These are phyloP conservation scores for Penicillium digitatum DNA, from an alignment of 2,329 filamentous ascomycete species.

Conservation along the genomic window DNA sequence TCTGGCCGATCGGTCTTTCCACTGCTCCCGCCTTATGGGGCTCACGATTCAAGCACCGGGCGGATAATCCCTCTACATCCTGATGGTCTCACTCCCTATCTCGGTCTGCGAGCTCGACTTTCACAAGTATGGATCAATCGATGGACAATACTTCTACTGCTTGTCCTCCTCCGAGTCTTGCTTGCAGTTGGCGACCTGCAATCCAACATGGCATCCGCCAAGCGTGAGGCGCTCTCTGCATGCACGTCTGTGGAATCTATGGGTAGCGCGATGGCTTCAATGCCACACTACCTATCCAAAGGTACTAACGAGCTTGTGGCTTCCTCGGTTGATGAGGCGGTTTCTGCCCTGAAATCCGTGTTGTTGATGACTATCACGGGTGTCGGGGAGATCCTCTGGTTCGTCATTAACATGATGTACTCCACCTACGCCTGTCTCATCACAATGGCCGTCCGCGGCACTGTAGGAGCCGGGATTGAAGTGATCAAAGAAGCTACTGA, in stretches of 20 bases:
- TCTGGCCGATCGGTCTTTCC: slow-evolving; percentile 36
- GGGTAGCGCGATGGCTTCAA: slow-evolving; percentile 92
- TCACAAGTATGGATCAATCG: slow-evolving; percentile 97
- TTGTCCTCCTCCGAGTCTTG: slow-evolving; percentile 77
- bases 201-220: slow-evolving; percentile 69
- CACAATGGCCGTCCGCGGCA: slow-evolving; percentile 74
- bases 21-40: slow-evolving; percentile 41
- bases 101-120: slow-evolving; percentile 80
- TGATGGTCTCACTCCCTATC: slow-evolving; percentile 78
- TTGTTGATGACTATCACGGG: slow-evolving; percentile 75
- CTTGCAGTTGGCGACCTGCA: slow-evolving; percentile 70
- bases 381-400: slow-evolving; percentile 82
- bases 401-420: slow-evolving; percentile 87
- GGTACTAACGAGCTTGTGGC: slow-evolving; percentile 86
- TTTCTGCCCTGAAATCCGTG: slow-evolving; percentile 74
- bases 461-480: slow-evolving; percentile 65
- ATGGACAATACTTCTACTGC: slow-evolving; percentile 86
- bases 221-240: slow-evolving; percentile 76
- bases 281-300: slow-evolving; percentile 89
- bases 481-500: slow-evolving; percentile 58
- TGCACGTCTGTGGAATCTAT: slow-evolving; percentile 90
- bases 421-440: slow-evolving; percentile 88
- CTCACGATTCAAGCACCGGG: slow-evolving; percentile 50
- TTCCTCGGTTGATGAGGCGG: slow-evolving; percentile 71
- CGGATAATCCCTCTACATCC: slow-evolving; percentile 58